A percentile compares a stretch with the other conserved stretches of the same genome.
Conservation (phyloP, 1,284 basidiomycete species). For the Vanrija sp. region DNA sequence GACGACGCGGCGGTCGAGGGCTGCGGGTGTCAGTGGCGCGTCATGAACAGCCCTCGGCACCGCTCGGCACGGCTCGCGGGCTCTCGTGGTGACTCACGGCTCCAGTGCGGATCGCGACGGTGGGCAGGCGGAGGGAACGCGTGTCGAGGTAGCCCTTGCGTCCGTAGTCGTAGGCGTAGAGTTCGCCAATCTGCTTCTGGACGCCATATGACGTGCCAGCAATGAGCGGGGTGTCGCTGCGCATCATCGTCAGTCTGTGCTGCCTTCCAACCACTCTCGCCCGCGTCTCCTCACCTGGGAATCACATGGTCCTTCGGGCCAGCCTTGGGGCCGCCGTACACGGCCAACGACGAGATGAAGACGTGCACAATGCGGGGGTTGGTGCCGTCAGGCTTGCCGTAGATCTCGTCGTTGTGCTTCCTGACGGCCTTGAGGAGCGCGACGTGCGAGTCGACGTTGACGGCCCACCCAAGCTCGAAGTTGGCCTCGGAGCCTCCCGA, state of each 20-base stretch:
- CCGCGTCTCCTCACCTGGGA: conserved; percentile 30
- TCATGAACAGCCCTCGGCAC: conserved; percentile 19
- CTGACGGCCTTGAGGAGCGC: conserved; percentile 55
- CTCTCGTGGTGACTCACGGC: conserved; percentile 23
- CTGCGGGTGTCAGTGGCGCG: conserved; percentile 1
- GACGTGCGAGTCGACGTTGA: conserved; percentile 62
- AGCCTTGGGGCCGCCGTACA: conserved; percentile 62
- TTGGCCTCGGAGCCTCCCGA: conserved; percentile 64
- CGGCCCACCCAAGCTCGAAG: conserved; percentile 58
- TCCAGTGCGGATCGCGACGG: conserved; percentile 59
- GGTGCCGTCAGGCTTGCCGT: conserved; percentile 20
- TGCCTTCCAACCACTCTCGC: background rate
- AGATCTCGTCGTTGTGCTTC: conserved; percentile 39
- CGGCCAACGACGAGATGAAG: conserved; percentile 61
- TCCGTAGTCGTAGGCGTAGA: conserved; percentile 62
- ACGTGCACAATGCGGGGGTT: conserved; percentile 54
- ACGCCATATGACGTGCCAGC: conserved; percentile 61
- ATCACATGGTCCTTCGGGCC: conserved; percentile 40
- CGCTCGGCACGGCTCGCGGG: too few relatives aligned
- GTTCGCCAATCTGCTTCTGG: conserved; percentile 59
- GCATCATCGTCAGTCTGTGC: conserved; percentile 44
- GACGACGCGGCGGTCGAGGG: conserved; percentile 61
- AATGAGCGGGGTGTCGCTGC: conserved; percentile 56
- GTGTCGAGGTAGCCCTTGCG: conserved; percentile 61
- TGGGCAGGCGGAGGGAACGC: conserved; percentile 60